A percentile compares a stretch with the other conserved stretches of the same genome.
Evolutionary conservation across 2,329 filamentous ascomycete genomes (phyloP).

Genomic region (Knoxdaviesia capensis): DNA sequence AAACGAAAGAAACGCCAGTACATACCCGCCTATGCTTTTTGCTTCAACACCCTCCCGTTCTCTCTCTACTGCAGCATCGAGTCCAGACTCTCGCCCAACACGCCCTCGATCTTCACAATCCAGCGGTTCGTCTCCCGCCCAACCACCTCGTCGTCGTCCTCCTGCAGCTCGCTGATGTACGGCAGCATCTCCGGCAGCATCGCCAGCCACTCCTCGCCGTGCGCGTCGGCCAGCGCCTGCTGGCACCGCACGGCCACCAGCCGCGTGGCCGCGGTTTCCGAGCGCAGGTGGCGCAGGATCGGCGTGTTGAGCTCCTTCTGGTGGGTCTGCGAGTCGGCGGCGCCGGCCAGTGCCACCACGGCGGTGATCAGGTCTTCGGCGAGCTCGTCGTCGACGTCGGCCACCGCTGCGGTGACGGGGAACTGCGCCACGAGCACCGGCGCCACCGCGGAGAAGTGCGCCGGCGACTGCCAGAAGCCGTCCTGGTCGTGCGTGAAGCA

Average conservation of each 20-base stretch:
- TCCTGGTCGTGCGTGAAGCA: conserved; percentile 82
- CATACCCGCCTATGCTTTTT: background rate
- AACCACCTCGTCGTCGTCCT: conserved; percentile 88
- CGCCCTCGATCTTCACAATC: conserved; percentile 77
- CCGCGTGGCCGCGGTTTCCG: conserved; percentile 49
- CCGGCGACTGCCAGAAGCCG: conserved; percentile 86
- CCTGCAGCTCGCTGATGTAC: conserved; percentile 84
- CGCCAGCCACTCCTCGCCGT: conserved; percentile 87
- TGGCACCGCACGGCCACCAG: conserved; percentile 69
- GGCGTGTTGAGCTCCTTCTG: conserved; percentile 72
- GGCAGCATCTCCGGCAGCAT: conserved; percentile 91
- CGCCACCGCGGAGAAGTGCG: conserved; percentile 60
- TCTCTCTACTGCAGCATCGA: conserved; percentile 64
- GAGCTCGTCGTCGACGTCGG: conserved; percentile 11
- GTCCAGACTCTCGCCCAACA: conserved; percentile 78
- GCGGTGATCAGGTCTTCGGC: conserved; percentile 44
- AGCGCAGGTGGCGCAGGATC: conserved; percentile 60
- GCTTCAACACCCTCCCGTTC: background rate
- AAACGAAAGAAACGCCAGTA: conserved; percentile 4
- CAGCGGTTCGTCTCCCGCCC: conserved; percentile 77
- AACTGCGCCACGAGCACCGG: conserved; percentile 51
- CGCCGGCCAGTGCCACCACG: conserved; percentile 59
- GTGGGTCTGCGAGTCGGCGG: conserved; percentile 70
- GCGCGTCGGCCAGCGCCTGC: conserved; percentile 53
- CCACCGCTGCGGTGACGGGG: conserved; percentile 20